These are phyloP conservation scores for Magnusiomyces sp. DNA, from an alignment of 1,139 yeast genomes.

Conservation along the genomic window DNA sequence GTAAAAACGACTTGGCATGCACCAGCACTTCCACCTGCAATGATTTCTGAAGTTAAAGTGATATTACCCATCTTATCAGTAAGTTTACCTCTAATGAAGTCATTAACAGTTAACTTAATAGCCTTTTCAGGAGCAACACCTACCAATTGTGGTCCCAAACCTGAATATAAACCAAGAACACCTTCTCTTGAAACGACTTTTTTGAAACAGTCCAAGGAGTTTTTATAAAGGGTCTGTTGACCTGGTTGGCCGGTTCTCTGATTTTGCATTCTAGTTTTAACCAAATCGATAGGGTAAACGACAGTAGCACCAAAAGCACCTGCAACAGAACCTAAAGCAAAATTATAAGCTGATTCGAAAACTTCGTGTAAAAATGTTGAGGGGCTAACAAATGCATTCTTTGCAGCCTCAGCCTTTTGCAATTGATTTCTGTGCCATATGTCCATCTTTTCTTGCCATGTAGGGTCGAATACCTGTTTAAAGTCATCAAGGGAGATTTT, in stretches of 20 bases:
- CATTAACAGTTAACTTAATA: constrained; percentile 90
- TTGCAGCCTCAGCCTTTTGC: constrained; percentile 35
- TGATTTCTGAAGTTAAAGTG: constrained; percentile 62
- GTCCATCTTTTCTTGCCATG: constrained; percentile 35
- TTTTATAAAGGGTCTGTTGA: constrained; percentile 48
- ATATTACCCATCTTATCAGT: constrained; percentile 47
- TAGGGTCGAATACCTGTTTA: constrained; percentile 37
- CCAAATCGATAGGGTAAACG: constrained; percentile 95
- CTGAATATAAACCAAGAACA: constrained; percentile 80
- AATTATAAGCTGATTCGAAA: constrained; percentile 81
- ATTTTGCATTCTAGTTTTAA: constrained; percentile 96
- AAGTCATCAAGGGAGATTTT: constrained; percentile 34
- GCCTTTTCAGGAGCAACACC: constrained; percentile 99
- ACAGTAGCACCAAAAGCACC: constrained; percentile 98
- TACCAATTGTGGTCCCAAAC: constrained; percentile 85
- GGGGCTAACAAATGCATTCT: constrained; percentile 35
- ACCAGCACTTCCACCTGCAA: constrained; percentile 93
- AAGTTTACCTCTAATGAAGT: constrained; percentile 69
- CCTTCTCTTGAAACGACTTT: constrained; percentile 78
- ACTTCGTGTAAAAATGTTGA: constrained; percentile 37
- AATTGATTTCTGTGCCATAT: constrained; percentile 30
- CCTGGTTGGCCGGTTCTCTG: constrained; percentile 62
- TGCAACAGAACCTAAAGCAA: constrained; percentile 85
- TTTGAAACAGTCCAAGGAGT: constrained; percentile 77
- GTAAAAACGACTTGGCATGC: constrained; percentile 95